Percentiles rank a stretch among this genome's conserved stretches.
These are phyloP conservation scores for Cyberlindnera samutprakarnensis DNA, from an alignment of 805 yeast species.

Conservation along the genomic window DNA sequence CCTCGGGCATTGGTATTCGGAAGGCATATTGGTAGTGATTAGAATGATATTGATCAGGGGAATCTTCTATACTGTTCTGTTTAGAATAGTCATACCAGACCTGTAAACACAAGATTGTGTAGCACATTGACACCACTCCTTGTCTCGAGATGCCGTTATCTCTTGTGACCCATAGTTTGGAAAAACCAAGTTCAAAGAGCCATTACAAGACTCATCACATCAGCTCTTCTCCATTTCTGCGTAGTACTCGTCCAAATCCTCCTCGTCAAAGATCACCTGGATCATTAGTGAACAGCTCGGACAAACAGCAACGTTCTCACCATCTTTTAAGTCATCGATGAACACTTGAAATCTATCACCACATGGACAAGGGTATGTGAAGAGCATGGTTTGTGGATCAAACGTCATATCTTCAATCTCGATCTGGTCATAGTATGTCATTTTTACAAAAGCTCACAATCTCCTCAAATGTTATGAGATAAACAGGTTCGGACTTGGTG, in stretches of 20 bases:
- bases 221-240: conserved; percentile 24
- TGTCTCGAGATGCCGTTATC: too few species aligned
- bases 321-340: conserved; percentile 80
- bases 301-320: conserved; percentile 91
- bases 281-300: conserved; percentile 95
- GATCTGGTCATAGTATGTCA: conserved; percentile 73
- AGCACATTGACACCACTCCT: too few species aligned
- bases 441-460: neutral
- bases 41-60: too few species aligned
- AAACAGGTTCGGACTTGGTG: too few species aligned
- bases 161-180: too few species aligned
- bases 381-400: conserved; percentile 73
- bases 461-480: neutral
- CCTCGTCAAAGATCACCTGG: conserved; percentile 77
- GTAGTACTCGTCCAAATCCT: conserved; percentile 35
- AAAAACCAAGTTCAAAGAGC: too few species aligned
- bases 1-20: too few species aligned
- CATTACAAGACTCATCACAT: neutral
- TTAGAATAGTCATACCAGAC: too few species aligned
- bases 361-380: conserved; percentile 96
- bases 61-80: too few species aligned
- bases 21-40: too few species aligned
- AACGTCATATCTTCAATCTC: conserved; percentile 96
- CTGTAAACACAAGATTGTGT: too few species aligned
- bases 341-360: conserved; percentile 90